Evolutionary conservation across 2,329 filamentous ascomycete species (phyloP), one percentile per base, ranked within the genome.

Genomic region (Diaporthe citriasiana): DNA sequence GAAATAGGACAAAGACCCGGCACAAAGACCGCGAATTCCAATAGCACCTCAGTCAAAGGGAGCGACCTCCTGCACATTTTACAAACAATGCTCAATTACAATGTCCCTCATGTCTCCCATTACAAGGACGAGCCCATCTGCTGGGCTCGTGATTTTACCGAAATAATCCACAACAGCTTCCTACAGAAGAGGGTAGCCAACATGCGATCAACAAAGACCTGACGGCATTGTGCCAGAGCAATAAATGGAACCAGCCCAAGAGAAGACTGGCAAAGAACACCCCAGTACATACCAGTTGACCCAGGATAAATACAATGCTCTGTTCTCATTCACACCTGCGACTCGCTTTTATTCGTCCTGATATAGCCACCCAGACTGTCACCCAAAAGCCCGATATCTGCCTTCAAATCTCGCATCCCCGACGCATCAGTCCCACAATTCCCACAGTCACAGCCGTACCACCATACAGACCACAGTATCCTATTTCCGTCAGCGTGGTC

Each of bases 91-190:
- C 70, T 88, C 0, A 83, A 84, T 1, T 73, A 83, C 22, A 73
- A 76, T 12, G 85, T 86, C 6, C 81, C 82, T 2, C 84, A 86
- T 74, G 82, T 85, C 4, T 78, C 73, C 0, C 77, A 79, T 1
- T 47, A 75, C 13, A 55, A 42, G 35, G 53, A 25, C 6, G 71
- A 74, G 3, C 78, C 71, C 45, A 70, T 87, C 40, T 80, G 77
- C 10, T 88, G 86, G 86, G 86, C 85, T 10, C 81, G 80, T 35
- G 79, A 87, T 77, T 87, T 87, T 76, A 73, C 76, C 1, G 85
- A 88, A 75, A 81, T 88, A 40, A 65, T 85, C 50, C 75, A 79
- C 15, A 82, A 79, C 56, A 77, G 77, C 17, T 60, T 81, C 10
- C 70, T 84, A 30, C 57, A 57, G 13, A 40, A 51, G 50, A 42